phyloP scores from a whole-genome alignment of 495 filamentous ascomycete genomes.

The Hypoxylon lienhwacheense region DNA sequence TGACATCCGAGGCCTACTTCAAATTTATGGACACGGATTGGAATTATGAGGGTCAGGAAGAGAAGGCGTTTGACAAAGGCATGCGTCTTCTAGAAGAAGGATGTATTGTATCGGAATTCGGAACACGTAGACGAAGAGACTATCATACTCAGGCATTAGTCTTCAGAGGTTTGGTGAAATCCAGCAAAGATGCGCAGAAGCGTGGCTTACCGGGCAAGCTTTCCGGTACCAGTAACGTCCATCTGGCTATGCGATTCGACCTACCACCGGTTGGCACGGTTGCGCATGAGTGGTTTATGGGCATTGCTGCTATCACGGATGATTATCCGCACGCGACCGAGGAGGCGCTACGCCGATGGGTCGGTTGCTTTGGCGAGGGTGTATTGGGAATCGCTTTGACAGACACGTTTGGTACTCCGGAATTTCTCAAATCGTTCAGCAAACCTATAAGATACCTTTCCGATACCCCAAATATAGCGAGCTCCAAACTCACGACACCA shows the following conservation, averaged over 20 bases:
- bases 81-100: constrained; percentile 73
- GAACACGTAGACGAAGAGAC: constrained; percentile 81
- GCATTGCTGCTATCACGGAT: constrained; percentile 85
- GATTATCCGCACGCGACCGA: constrained; percentile 85
- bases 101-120: constrained; percentile 92
- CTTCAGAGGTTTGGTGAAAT: constrained; percentile 75
- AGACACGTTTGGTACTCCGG: constrained; percentile 95
- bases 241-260: constrained; percentile 90
- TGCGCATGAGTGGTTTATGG: constrained; percentile 99
- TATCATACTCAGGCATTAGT: constrained; percentile 94
- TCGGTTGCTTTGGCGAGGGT: constrained; percentile 87
- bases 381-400: constrained; percentile 90
- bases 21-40: constrained; percentile 90
- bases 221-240: constrained; percentile 92
- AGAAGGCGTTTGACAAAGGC: constrained; percentile 78
- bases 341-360: constrained; percentile 80
- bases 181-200: constrained; percentile 65
- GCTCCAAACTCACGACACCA: constrained; percentile 2
- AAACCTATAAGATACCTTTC: constrained; percentile 52
- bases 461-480: constrained; percentile 17
- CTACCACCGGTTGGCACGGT: constrained; percentile 87
- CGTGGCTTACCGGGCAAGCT: constrained; percentile 68
- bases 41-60: constrained; percentile 80
- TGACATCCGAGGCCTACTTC: constrained; percentile 96
- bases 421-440: constrained; percentile 82